Evolutionary conservation across 192 early-diverging fungal genomes (phyloP).

Genomic region (Linnemannia elongata): DNA sequence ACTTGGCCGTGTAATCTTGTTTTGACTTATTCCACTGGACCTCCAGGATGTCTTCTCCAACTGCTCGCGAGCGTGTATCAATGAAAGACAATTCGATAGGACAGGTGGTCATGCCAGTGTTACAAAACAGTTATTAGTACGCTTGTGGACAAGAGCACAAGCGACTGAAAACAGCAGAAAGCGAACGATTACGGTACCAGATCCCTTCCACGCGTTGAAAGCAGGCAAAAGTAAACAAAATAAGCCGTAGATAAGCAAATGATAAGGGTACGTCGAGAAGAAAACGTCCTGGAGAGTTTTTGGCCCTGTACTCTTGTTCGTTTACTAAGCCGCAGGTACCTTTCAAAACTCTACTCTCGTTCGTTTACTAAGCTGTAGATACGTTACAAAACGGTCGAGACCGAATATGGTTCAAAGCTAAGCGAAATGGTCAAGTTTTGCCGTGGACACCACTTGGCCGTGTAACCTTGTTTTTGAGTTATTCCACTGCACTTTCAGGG

Average conservation of each 20-base stretch:
- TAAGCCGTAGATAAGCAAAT: conserved; percentile 14
- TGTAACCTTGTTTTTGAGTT: conserved; percentile 33
- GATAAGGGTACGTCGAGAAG: conserved; percentile 3
- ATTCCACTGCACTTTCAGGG: too few relatives aligned
- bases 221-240: conserved; percentile 10
- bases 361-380: conserved; percentile 23
- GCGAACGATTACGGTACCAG: neutral
- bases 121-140: conserved; percentile 6
- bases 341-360: conserved; percentile 23
- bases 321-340: conserved; percentile 22
- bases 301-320: conserved; percentile 18
- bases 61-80: too few relatives aligned
- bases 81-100: conserved; percentile 18
- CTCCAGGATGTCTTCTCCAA: too few relatives aligned
- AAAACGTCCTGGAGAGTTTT: conserved; percentile 1
- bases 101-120: conserved; percentile 5
- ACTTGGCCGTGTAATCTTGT: conserved; percentile 27
- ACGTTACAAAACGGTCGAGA: conserved; percentile 26
- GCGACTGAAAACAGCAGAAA: conserved; percentile 17
- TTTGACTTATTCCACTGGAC: too few relatives aligned
- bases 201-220: conserved; percentile 4
- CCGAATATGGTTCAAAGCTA: conserved; percentile 26
- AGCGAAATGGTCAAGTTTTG: conserved; percentile 25
- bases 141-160: conserved; percentile 14
- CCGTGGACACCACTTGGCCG: conserved; percentile 28